A percentile compares a stretch with the other conserved stretches of the same genome.
phyloP scores from a whole-genome alignment of 495 filamentous ascomycete species.

The Lophium mytilinum region DNA sequence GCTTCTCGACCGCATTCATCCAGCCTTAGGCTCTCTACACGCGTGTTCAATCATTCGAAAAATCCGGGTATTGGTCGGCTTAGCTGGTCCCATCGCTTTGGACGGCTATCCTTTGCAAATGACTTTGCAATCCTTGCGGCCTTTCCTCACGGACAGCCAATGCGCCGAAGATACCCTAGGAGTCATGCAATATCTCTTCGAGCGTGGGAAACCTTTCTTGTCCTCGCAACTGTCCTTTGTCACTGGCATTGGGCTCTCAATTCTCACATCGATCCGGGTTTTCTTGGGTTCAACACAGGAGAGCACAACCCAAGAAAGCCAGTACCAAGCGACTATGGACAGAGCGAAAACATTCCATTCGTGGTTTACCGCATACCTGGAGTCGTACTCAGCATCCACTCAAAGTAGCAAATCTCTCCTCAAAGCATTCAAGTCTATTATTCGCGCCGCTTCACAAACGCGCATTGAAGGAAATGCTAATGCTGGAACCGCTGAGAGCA shows the following conservation, averaged over 20 bases:
- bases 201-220: slow-evolving; percentile 58
- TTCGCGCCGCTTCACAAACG: slow-evolving; percentile 52
- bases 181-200: slow-evolving; percentile 75
- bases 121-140: slow-evolving; percentile 70
- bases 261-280: slow-evolving; percentile 62
- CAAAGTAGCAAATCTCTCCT: background rate
- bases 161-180: slow-evolving; percentile 91
- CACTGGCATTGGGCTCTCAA: slow-evolving; percentile 66
- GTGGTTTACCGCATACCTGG: slow-evolving; percentile 62
- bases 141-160: slow-evolving; percentile 69
- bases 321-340: slow-evolving; percentile 59
- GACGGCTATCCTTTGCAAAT: slow-evolving; percentile 85
- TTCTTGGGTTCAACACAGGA: slow-evolving; percentile 60
- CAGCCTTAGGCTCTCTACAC: slow-evolving; percentile 80
- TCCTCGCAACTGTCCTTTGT: slow-evolving; percentile 58
- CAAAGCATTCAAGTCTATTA: slow-evolving; percentile 53
- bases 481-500: slow-evolving; percentile 57
- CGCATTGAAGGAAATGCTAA: slow-evolving; percentile 51
- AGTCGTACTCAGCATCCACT: slow-evolving; percentile 34
- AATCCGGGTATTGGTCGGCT: slow-evolving; percentile 67
- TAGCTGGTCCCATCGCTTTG: slow-evolving; percentile 63
- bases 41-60: slow-evolving; percentile 81
- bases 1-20: slow-evolving; percentile 71
- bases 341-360: slow-evolving; percentile 59
- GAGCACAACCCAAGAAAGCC: slow-evolving; percentile 66